Base-by-base conservation (phyloP, 768 basidiomycete genomes). In the Cystofilobasidium ferigula region DNA sequence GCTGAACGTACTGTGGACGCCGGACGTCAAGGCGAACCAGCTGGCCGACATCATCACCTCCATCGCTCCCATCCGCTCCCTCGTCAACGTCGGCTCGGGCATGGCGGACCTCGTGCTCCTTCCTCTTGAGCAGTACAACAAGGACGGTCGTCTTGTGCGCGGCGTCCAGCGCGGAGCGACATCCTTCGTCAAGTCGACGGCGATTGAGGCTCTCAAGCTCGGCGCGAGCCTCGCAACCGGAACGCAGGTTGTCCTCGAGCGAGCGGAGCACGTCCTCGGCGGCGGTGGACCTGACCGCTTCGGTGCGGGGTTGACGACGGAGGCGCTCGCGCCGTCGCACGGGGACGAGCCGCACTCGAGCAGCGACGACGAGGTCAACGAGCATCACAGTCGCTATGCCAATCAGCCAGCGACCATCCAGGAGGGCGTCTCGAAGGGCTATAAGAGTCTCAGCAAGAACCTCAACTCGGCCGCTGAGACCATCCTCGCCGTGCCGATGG, bases 11-110 rank as follows among this genome's bases (percentile, higher is more conserved):
- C 79, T 98, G 30, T 99, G 95, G 95, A 97, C 95, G 0, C 95
- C 95, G 5, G 95, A 99, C 75, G 95, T 99, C 61, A 98, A 97
- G 75, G 92, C 95, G 16, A 97, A 95, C 12, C 95, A 99, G 73
- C 82, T 99, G 14, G 89, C 89, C 20, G 94, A 98, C 69, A 89
- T 99, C 58, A 88, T 99, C 61, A 93, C 93, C 28, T 95, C 95
- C 8, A 91, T 98, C 3, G 83, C 92, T 14, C 95, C 95, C 1
- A 93, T 99, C 69, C 87, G 93, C 22, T 97, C 93, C 0, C 82
- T 97, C 69, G 94, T 99, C 71, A 97, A 98, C 69, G 92, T 98
- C 61, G 95, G 95, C 16, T 90, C 91, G 22, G 95, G 95, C 18
- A 86, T 98, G 22, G 95, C 93, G 1, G 94, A 99, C 74, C 83